Base-by-base conservation (phyloP, 2,329 filamentous ascomycete species). In the Colletotrichum musicola region DNA sequence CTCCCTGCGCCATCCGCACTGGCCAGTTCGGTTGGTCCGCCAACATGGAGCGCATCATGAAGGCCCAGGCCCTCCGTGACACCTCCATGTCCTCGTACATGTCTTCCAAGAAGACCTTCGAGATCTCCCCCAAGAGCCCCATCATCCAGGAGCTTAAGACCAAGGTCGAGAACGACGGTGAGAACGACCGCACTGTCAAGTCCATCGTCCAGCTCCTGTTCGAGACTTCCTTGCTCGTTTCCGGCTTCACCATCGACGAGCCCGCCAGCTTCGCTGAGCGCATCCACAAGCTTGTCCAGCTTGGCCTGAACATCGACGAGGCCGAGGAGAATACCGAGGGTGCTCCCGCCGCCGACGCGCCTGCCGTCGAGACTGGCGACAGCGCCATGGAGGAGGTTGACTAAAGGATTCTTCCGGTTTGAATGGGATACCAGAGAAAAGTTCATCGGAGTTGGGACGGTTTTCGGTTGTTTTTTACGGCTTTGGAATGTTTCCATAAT, bases 41-140 rank as follows among this genome's bases (percentile, higher is more conserved):
- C 81, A 99, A 99, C 91, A 99, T 99, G 96, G 96, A 99, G 90
- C 96, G 96, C 89, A 99, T 99, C 91, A 99, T 99, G 96, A 99
- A 99, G 92, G 96, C 96, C 30, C 96, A 99, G 89, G 96, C 96
- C 80, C 95, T 99, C 79, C 96, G 96, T 87, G 96, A 99, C 87
- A 99, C 96, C 76, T 98, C 95, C 79, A 99, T 99, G 96, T 94
- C 90, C 85, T 97, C 94, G 77, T 99, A 99, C 93, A 99, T 99
- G 96, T 97, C 94, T 74, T 98, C 95, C 82, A 99, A 99, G 95
- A 99, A 99, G 94, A 99, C 96, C 38, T 98, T 99, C 76, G 96
- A 99, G 89, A 98, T 99, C 85, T 98, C 96, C n/a, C 96, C 96
- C 83, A 95, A 96, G 89, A 97, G 94, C 77, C 81, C 94, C 74